Base-by-base conservation (phyloP, 2,329 filamentous ascomycete genomes). In the Sarocladium strictum region DNA sequence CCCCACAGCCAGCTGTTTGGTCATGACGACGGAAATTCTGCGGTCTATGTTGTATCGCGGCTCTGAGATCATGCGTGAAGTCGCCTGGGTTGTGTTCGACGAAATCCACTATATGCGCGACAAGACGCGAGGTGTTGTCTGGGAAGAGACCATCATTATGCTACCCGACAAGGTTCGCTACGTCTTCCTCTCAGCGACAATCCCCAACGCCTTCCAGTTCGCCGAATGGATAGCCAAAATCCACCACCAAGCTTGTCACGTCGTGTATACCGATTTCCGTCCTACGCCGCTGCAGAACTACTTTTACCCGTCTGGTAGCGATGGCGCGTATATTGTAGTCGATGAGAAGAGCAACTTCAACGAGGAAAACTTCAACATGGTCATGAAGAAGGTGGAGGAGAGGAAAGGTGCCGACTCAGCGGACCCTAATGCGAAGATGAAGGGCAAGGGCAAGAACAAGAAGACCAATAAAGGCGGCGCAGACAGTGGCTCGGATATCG, bases 71-170 rank as follows among this genome's bases (percentile, higher is more conserved):
- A 97, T 99, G 61, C 84, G 94, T 62, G 94, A 99, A 66, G 94
- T 99, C 9, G 94, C 99, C 61, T 99, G 96, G 67, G 94, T 99
- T 62, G 97, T 99, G 50, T 99, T 99, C 59, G 94, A 99, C 64
- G 94, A 99, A 70, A 94, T 99, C 2, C 94, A 99, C 71, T 99
- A 99, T 67, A 93, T 99, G 60, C 99, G 97, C 66, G 94, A 99
- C 67, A 80, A 88, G 24, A 94, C 97, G 69, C 83, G 94, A 71
- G 94, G 94, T 64, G 94, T 99, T 5, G 94, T 99, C 0, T 99
- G 94, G 94, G 94, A 99, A 70, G 94, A 99, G 71, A 94, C 99
- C 63, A 99, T 99, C 65, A 99, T 99, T 65, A 80, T 99, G 61
- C 79, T 99, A 27, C 94, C 94, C 3, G 94, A 99, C 76, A 97